Conservation (phyloP, 2,329 filamentous ascomycete genomes). For the Claviceps spartinae region DNA sequence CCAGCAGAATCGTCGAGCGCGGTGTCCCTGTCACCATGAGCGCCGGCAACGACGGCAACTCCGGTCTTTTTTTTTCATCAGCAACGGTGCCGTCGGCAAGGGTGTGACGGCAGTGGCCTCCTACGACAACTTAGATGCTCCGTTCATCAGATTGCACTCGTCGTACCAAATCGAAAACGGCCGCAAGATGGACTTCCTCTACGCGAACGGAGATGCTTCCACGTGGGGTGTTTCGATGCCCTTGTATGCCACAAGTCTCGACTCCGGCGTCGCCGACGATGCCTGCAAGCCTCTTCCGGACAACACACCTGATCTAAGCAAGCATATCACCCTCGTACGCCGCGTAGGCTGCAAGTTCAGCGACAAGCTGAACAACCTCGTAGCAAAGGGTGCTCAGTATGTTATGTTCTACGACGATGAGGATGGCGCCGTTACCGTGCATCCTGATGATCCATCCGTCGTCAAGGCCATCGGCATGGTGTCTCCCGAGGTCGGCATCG, state of each 20-base stretch:
- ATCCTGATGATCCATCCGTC: constrained; percentile 14
- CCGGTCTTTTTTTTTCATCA: constrained; percentile 29
- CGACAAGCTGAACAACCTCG: neutral
- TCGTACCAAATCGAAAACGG: constrained; percentile 19
- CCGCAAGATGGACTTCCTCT: neutral
- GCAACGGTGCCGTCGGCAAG: constrained; percentile 25
- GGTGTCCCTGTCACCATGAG: constrained; percentile 28
- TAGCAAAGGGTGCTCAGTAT: constrained; percentile 39
- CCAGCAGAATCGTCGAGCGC: constrained; percentile 27
- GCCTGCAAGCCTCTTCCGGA: constrained; percentile 24
- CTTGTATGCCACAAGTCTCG: constrained; percentile 21
- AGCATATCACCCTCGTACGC: constrained; percentile 39
- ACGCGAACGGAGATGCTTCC: neutral
- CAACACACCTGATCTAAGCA: constrained; percentile 36
- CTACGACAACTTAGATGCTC: constrained; percentile 25
- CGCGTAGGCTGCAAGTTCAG: constrained; percentile 13
- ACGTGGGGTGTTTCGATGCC: constrained; percentile 6
- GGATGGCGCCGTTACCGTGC: constrained; percentile 14
- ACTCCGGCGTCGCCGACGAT: constrained; percentile 18
- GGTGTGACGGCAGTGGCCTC: constrained; percentile 31
- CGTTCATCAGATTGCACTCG: constrained; percentile 23
- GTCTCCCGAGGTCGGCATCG: constrained; percentile 28
- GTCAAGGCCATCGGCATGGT: constrained; percentile 15
- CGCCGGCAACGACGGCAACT: constrained; percentile 29
- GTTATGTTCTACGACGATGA: constrained; percentile 48